Evolutionary conservation across 2,329 filamentous ascomycete species (phyloP), one percentile per base, ranked within the genome.

Genomic region (Penicillium occitanis): DNA sequence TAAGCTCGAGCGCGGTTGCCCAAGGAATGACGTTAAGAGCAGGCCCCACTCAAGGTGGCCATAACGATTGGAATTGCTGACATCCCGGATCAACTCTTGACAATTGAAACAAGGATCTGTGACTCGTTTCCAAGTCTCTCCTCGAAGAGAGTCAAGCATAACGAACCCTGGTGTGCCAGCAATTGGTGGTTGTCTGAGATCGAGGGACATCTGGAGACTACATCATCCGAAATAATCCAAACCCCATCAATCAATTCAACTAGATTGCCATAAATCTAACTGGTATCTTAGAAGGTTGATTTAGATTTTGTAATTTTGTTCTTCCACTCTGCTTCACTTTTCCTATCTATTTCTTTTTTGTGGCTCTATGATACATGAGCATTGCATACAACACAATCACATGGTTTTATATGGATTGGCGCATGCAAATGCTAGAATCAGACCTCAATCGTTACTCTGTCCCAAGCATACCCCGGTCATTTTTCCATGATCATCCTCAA

Each of bases 211-310:
- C 7, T 33, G 30, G 30, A 30, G 30, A 33, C 30, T 33, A 33
- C 30, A 33, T 33, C 30, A 33, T 33, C 30, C 8, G 8, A 33
- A 33, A 33, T 33, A 33, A 33, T 33, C 6, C 30, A 33, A 33
- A 8, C 30, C 30, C 10, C 10, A 35, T 51, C 48, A 51, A 17
- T 14, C 2, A 5, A 51, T 4, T 48, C 22, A 28, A 51, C 11
- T 51, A 28, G 22, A 51, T 30, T 3, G 68, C 68, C 30, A 33
- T 33, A 33, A 33, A 33, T 8, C 30, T 8, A 35, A 35, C 69
- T 70, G 69, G 65, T 11, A 35, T 66, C 25, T 67, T n/a, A 11
- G 7, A 61, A 25, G n/a, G 7, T 42, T 40, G 5, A 19, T 25
- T 25, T 28, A 19, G 35, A 55, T 48, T 48, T 19, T 37, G 19